These are phyloP conservation scores for Nakazawaea ernobii DNA, from an alignment of 805 yeast species.

Conservation along the genomic window DNA sequence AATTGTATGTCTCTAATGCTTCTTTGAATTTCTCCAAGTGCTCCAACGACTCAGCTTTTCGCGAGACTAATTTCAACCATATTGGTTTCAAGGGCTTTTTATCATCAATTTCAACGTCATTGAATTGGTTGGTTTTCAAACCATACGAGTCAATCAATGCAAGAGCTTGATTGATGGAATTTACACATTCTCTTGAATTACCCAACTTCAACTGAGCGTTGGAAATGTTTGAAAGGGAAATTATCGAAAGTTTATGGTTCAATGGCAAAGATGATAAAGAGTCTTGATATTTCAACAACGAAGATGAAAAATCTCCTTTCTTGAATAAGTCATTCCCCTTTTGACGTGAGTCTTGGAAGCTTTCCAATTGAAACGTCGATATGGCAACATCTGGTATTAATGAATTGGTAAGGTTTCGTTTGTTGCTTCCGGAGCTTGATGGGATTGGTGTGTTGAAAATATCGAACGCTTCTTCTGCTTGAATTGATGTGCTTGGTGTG, in stretches of 20 bases:
- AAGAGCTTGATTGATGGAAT: conserved; percentile 43
- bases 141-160: conserved; percentile 29
- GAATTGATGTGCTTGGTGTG: background rate
- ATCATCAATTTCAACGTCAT: conserved; percentile 34
- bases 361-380: conserved; percentile 19
- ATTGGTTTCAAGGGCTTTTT: conserved; percentile 59
- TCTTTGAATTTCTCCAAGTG: conserved; percentile 63
- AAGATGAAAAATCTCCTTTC: conserved; percentile 75
- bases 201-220: conserved; percentile 65
- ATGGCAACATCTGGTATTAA: conserved; percentile 16
- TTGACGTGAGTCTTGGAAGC: conserved; percentile 41
- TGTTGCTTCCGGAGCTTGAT: background rate
- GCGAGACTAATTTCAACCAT: conserved; percentile 64
- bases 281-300: conserved; percentile 54
- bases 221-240: conserved; percentile 56
- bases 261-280: conserved; percentile 2
- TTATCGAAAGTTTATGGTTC: conserved; percentile 1
- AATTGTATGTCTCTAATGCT: conserved; percentile 57
- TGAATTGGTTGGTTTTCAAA: conserved; percentile 16
- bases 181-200: conserved; percentile 48
- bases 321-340: conserved; percentile 62
- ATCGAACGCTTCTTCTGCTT: conserved; percentile 21
- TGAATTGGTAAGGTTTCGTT: background rate
- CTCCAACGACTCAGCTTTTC: conserved; percentile 83
- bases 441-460: conserved; percentile 20